Evolutionary conservation across 1,284 basidiomycete genomes (phyloP), one percentile per base, ranked within the genome.

Genomic region (Sporisorium graminicola): DNA sequence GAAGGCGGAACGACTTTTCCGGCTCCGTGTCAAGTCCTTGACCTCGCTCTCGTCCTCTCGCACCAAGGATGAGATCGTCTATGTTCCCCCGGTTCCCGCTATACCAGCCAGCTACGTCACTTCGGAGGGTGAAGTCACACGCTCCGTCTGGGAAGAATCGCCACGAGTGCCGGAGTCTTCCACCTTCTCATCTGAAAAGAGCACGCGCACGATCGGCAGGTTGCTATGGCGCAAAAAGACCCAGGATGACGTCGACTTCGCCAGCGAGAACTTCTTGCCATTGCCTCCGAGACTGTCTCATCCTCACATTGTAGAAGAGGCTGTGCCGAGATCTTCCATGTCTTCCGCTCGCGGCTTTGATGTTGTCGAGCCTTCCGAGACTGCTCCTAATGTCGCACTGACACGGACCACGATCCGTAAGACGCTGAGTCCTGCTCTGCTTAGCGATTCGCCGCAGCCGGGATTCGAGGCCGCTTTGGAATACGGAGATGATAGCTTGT

Each of bases 381-480:
- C 55, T 7, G 14, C 52, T 22, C 13, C 44, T 3, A 49, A 29
- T 12, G n/a, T 59, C 14, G 58, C 59, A 2, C 64, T 63, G 40
- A 54, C 65, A 5, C 71, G 60, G 20, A 57, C 56, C 6, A 75
- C 73, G 8, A 75, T 75, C 40, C 67, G 68, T 43, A 75, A 71
- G 52, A 75, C 73, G 6, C 50, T 75, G 47, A 75, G 73, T 35
- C 73, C 73, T 13, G 65, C 67, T 5, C 58, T 75, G 42, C 64
- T 75, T 9, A 59, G 67, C 37, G 73, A 75, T 2, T 51, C 52
- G 42, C 44, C 42, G 18, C 65, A 55, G 20, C 33, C 55, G 13
- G 55, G 64, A 1, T 56, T 63, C 56, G 64, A 58, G 8, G 50
- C 55, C 14, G 42, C 9, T 4, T 42, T 67, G 1, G 54, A 31